phyloP scores from a whole-genome alignment of 441 rosid species.

The Populus tomentosa region DNA sequence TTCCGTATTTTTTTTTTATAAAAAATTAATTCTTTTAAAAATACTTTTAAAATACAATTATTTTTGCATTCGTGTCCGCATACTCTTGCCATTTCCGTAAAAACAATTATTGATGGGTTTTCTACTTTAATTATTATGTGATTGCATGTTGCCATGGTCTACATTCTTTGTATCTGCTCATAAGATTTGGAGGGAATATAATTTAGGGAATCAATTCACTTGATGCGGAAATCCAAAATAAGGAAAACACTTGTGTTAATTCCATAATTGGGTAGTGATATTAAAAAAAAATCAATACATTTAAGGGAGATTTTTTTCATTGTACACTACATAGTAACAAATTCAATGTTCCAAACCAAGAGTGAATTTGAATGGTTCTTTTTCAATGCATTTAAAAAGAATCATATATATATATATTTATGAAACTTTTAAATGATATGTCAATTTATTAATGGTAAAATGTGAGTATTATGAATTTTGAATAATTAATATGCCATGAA shows the following conservation, averaged over 20 bases:
- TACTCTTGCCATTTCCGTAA: background rate
- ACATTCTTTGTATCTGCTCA: background rate
- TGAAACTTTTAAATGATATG: no score
- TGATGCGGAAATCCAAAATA: background rate
- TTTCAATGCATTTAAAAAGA: background rate
- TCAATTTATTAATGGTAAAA: no score
- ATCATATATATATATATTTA: no score
- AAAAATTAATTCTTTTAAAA: no score
- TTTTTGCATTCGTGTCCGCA: slow-evolving; percentile 12
- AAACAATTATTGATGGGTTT: background rate
- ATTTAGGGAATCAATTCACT: background rate
- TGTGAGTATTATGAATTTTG: no score
- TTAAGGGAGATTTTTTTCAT: background rate
- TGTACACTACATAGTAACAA: background rate
- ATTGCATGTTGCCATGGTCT: background rate
- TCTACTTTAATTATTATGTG: background rate
- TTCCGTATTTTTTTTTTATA: no score
- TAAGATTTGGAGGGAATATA: background rate
- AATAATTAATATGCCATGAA: no score
- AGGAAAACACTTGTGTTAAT: background rate
- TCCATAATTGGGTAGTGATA: background rate
- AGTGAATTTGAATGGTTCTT: no score
- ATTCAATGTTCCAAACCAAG: background rate
- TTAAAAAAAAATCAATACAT: no score
- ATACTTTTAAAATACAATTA: no score